phyloP scores from a whole-genome alignment of 371 early-diverging fungal species.

The Batrachochytrium dendrobatidis region DNA sequence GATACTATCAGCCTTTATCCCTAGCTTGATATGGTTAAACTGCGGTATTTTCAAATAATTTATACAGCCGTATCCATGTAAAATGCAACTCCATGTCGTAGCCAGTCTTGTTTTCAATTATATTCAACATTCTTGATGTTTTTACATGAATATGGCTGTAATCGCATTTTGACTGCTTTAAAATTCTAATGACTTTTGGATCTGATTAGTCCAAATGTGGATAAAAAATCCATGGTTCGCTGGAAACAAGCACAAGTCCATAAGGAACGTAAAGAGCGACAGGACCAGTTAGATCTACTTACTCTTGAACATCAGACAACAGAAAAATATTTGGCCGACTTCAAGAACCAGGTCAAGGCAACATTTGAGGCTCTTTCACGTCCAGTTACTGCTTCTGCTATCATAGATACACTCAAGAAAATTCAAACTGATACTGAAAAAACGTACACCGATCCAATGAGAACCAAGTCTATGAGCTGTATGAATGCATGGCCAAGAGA shows the following conservation, averaged over 20 bases:
- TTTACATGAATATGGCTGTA: no score
- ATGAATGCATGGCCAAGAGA: conserved; percentile 1
- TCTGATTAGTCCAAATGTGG: conserved; percentile 95
- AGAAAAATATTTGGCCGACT: conserved; percentile 20
- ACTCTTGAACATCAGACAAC: conserved; percentile 51
- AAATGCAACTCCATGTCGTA: no score
- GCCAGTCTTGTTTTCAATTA: no score
- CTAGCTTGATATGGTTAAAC: no score
- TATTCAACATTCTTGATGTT: no score
- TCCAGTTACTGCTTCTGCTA: neutral
- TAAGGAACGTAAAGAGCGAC: conserved; percentile 76
- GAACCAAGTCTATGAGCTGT: neutral
- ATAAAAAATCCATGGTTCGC: conserved; percentile 87
- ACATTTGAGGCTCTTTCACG: neutral
- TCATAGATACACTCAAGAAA: conserved; percentile 14
- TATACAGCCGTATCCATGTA: no score
- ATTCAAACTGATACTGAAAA: conserved; percentile 17
- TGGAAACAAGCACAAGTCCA: conserved; percentile 89
- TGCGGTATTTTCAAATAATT: no score
- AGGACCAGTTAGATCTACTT: conserved; percentile 60
- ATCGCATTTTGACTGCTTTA: no score
- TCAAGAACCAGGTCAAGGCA: conserved; percentile 6
- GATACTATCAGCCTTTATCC: no score
- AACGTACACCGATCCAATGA: neutral
- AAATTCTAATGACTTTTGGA: no score